phyloP scores from a whole-genome alignment of 768 basidiomycete genomes.

The Mycena metata region DNA sequence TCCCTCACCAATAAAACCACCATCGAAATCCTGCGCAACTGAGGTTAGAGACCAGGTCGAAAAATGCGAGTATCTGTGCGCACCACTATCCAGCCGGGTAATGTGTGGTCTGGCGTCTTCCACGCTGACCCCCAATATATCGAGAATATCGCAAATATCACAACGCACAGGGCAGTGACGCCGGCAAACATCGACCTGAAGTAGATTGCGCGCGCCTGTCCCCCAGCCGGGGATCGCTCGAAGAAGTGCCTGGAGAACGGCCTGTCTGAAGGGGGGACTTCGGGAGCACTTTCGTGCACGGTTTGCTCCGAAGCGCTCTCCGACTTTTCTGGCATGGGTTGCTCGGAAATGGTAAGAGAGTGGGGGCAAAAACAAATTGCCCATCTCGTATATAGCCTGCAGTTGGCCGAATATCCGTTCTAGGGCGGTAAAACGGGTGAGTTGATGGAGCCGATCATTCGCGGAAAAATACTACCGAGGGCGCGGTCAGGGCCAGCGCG shows the following conservation, averaged over 20 bases:
- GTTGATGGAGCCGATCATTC: no score
- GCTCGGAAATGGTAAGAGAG: no score
- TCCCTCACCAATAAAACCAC: not conserved
- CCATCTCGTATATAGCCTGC: no score
- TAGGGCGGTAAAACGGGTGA: no score
- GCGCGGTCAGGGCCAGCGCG: no score
- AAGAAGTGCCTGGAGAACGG: conserved; percentile 40
- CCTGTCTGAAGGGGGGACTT: no score
- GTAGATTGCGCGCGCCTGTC: conserved; percentile 54
- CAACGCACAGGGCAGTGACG: conserved; percentile 48
- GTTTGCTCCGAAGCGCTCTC: no score
- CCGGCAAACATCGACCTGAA: conserved; percentile 55
- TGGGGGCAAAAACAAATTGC: no score
- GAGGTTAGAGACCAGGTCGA: not conserved
- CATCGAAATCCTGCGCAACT: not conserved
- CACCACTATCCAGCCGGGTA: conserved; percentile 67
- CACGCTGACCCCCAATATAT: conserved; percentile 73
- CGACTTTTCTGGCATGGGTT: no score
- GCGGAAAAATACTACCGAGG: no score
- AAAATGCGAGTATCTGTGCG: conserved; percentile 13
- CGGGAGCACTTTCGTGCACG: no score
- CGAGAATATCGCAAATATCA: conserved; percentile 61
- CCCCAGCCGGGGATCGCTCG: conserved; percentile 36
- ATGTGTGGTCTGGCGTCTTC: conserved; percentile 53
- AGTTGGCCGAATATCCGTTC: no score